Conservation (phyloP, 2,329 filamentous ascomycete genomes). For the Phialocephala sp. region DNA sequence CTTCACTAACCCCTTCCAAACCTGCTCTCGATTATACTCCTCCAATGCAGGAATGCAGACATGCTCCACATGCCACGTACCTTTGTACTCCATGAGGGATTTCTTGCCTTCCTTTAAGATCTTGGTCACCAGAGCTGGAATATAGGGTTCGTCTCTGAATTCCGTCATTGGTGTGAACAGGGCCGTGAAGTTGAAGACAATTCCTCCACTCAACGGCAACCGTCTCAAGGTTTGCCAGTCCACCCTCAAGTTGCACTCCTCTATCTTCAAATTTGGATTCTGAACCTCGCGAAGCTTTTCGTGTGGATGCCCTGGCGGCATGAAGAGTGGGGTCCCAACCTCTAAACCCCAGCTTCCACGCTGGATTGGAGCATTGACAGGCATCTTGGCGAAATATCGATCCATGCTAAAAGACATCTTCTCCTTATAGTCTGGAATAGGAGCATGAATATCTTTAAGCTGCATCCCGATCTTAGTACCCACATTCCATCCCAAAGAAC, state of each 20-base stretch:
- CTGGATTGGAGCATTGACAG: constrained; percentile 77
- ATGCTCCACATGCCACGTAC: constrained; percentile 80
- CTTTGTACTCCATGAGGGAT: constrained; percentile 78
- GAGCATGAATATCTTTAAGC: constrained; percentile 73
- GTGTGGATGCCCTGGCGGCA: constrained; percentile 71
- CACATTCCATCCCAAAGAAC: constrained; percentile 80
- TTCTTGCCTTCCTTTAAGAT: constrained; percentile 74
- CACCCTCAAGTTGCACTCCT: constrained; percentile 72
- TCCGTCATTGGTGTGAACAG: constrained; percentile 77
- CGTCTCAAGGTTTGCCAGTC: constrained; percentile 89
- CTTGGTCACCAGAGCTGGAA: constrained; percentile 72
- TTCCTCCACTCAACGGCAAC: constrained; percentile 73
- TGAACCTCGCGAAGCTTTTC: constrained; percentile 65
- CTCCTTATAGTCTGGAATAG: constrained; percentile 82
- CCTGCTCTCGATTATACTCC: constrained; percentile 69
- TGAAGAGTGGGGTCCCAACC: constrained; percentile 74
- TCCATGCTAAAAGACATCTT: constrained; percentile 92
- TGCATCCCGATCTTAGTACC: constrained; percentile 73
- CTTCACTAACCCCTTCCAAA: constrained; percentile 63
- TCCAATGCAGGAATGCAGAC: constrained; percentile 69
- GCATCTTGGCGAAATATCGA: constrained; percentile 79
- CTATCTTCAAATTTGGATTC: constrained; percentile 57
- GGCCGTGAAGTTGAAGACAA: constrained; percentile 90
- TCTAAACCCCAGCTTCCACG: constrained; percentile 86
- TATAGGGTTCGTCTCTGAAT: constrained; percentile 72